Percentiles rank a stretch among this genome's conserved stretches.
Conservation (phyloP, 768 basidiomycete species). For the Fomitopsis pulvina region DNA sequence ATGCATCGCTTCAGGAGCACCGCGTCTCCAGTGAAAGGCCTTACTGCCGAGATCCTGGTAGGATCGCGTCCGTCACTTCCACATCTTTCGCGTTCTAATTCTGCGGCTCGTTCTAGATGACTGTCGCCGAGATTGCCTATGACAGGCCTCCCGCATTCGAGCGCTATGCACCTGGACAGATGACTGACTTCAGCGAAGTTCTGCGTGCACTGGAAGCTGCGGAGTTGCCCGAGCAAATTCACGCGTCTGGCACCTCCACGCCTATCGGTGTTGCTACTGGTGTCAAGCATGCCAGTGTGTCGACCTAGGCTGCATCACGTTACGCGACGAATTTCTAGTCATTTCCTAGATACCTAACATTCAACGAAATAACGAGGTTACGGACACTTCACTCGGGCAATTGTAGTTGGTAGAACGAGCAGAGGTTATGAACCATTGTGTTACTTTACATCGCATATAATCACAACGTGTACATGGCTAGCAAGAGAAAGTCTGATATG, state of each 20-base stretch:
- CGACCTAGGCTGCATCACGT: too few species aligned
- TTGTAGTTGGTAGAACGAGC: too few species aligned
- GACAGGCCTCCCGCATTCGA: constrained; percentile 41
- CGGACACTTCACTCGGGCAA: too few species aligned
- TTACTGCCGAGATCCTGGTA: constrained; percentile 80
- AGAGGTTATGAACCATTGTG: too few species aligned
- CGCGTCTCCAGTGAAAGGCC: constrained; percentile 76
- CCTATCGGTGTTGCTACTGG: constrained; percentile 5
- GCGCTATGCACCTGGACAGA: constrained; percentile 52
- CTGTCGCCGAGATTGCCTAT: constrained; percentile 64
- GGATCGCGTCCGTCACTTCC: constrained; percentile 19
- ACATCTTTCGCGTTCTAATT: background rate
- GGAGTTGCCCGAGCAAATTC: background rate
- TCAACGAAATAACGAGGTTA: too few species aligned
- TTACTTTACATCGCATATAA: too few species aligned
- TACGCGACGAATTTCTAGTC: too few species aligned
- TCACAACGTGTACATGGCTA: too few species aligned
- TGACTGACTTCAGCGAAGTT: constrained; percentile 17
- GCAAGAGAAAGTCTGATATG: too few species aligned
- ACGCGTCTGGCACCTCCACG: constrained; percentile 11
- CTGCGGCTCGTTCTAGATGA: constrained; percentile 37
- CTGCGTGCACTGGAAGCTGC: constrained; percentile 13
- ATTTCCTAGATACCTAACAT: too few species aligned
- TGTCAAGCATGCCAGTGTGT: background rate
- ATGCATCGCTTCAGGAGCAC: constrained; percentile 80